A percentile compares a stretch with the other conserved stretches of the same genome.
These are phyloP conservation scores for Lupinus albus DNA, from an alignment of 306 rosid species.

Conservation along the genomic window DNA sequence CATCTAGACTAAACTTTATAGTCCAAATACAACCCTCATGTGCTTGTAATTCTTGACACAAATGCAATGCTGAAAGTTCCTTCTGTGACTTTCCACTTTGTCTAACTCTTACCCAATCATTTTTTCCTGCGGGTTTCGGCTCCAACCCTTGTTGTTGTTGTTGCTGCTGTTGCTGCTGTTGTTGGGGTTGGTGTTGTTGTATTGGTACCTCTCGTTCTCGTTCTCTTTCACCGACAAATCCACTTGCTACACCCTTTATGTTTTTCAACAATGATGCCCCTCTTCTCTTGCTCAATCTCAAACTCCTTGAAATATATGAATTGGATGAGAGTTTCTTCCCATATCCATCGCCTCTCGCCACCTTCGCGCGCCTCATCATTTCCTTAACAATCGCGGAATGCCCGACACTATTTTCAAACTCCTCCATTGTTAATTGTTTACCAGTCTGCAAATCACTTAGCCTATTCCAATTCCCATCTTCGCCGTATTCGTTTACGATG, in stretches of 20 bases:
- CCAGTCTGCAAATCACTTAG: slow-evolving; percentile 81
- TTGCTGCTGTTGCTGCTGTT: background rate
- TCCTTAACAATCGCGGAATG: slow-evolving; percentile 69
- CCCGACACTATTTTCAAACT: slow-evolving; percentile 72
- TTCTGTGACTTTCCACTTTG: slow-evolving; percentile 69
- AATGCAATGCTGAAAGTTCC: slow-evolving; percentile 77
- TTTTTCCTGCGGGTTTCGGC: slow-evolving; percentile 41
- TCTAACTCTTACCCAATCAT: slow-evolving; percentile 71
- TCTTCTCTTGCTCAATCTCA: slow-evolving; percentile 71
- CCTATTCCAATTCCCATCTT: slow-evolving; percentile 80
- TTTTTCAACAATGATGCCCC: slow-evolving; percentile 74
- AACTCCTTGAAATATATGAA: slow-evolving; percentile 59
- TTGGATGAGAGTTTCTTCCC: slow-evolving; percentile 47
- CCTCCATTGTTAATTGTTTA: slow-evolving; percentile 80
- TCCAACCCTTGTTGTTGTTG: slow-evolving; percentile 33
- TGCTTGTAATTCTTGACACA: slow-evolving; percentile 86
- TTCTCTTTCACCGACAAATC: slow-evolving; percentile 37
- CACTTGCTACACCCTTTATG: slow-evolving; percentile 67
- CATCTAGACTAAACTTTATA: slow-evolving; percentile 70
- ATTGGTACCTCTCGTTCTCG: slow-evolving; percentile 1
- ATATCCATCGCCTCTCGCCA: background rate
- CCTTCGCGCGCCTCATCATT: slow-evolving; percentile 63
- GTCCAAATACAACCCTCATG: slow-evolving; percentile 93
- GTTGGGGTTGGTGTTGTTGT: background rate
- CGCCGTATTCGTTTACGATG: slow-evolving; percentile 65